Percentiles rank a stretch among this genome's conserved stretches.
Conservation (phyloP, 495 filamentous ascomycete species). For the Rusavskia elegans region DNA sequence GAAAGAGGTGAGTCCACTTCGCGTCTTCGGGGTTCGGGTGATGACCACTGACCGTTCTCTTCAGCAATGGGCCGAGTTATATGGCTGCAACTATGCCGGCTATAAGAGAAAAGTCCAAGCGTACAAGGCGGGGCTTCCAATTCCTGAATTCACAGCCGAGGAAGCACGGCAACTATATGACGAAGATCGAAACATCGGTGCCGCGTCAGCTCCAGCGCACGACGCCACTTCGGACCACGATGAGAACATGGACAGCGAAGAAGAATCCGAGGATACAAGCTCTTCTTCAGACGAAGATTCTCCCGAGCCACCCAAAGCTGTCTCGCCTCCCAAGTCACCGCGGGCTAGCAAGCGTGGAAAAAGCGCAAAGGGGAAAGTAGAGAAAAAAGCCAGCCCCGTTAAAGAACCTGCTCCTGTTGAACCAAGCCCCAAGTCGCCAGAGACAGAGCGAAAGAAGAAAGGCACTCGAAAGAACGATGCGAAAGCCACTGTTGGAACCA, state of each 20-base stretch:
- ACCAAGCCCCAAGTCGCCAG: slow-evolving; percentile 18
- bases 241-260: slow-evolving; percentile 26
- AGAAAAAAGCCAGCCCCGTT: slow-evolving; percentile 15
- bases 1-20: slow-evolving; percentile 44
- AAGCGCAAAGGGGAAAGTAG: slow-evolving; percentile 20
- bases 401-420: slow-evolving; percentile 11
- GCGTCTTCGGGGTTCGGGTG: not conserved
- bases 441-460: slow-evolving; percentile 28
- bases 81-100: slow-evolving; percentile 56
- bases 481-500: slow-evolving; percentile 18
- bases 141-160: slow-evolving; percentile 33
- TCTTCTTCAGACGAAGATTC: slow-evolving; percentile 31
- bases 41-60: slow-evolving; percentile 2
- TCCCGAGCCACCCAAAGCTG: slow-evolving; percentile 33
- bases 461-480: slow-evolving; percentile 27
- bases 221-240: slow-evolving; percentile 38
- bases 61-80: slow-evolving; percentile 58
- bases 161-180: slow-evolving; percentile 47
- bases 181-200: slow-evolving; percentile 31
- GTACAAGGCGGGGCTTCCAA: slow-evolving; percentile 42
- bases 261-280: slow-evolving; percentile 18
- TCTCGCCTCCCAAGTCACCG: slow-evolving; percentile 33
- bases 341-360: slow-evolving; percentile 34
- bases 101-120: slow-evolving; percentile 58
- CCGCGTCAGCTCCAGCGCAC: slow-evolving; percentile 32